Evolutionary conservation across 805 yeast genomes (phyloP).

Genomic region (Cyberlindnera misumaiensis): DNA sequence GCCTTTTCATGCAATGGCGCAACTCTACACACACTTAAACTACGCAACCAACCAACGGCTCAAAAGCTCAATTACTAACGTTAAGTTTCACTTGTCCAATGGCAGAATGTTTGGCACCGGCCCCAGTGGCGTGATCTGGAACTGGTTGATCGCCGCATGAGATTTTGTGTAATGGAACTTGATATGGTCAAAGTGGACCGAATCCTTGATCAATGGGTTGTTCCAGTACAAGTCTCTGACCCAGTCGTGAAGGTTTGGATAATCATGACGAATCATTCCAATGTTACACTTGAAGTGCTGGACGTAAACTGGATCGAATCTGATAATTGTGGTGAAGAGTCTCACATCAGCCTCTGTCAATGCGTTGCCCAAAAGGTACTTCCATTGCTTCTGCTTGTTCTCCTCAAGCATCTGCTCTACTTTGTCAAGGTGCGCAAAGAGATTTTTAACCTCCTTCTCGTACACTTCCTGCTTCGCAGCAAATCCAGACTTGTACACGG

Average conservation of each 20-base stretch:
- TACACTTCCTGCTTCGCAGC: slow-evolving; percentile 80
- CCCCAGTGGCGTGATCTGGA: slow-evolving; percentile 80
- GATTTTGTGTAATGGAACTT: slow-evolving; percentile 87
- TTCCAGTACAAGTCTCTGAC: slow-evolving; percentile 78
- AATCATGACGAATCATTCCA: slow-evolving; percentile 70
- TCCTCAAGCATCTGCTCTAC: slow-evolving; percentile 54
- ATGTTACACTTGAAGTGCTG: slow-evolving; percentile 94
- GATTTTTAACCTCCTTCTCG: slow-evolving; percentile 53
- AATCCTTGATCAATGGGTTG: slow-evolving; percentile 60
- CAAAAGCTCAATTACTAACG: no score
- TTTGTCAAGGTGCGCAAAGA: slow-evolving; percentile 64
- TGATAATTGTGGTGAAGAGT: slow-evolving; percentile 75
- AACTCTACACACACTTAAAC: no score
- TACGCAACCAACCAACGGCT: no score
- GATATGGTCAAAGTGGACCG: slow-evolving; percentile 86
- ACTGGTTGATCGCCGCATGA: slow-evolving; percentile 74
- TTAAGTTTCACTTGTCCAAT: no score
- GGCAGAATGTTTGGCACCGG: slow-evolving; percentile 74
- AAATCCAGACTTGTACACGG: slow-evolving; percentile 90
- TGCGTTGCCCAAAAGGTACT: slow-evolving; percentile 51
- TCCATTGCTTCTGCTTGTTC: slow-evolving; percentile 24
- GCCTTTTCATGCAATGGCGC: no score
- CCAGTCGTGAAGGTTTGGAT: slow-evolving; percentile 77
- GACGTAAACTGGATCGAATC: slow-evolving; percentile 90
- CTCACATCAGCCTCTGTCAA: slow-evolving; percentile 90